A percentile compares a stretch with the other conserved stretches of the same genome.
phyloP scores from a whole-genome alignment of 1,284 basidiomycete species.

The Leccinum subfulvum region DNA sequence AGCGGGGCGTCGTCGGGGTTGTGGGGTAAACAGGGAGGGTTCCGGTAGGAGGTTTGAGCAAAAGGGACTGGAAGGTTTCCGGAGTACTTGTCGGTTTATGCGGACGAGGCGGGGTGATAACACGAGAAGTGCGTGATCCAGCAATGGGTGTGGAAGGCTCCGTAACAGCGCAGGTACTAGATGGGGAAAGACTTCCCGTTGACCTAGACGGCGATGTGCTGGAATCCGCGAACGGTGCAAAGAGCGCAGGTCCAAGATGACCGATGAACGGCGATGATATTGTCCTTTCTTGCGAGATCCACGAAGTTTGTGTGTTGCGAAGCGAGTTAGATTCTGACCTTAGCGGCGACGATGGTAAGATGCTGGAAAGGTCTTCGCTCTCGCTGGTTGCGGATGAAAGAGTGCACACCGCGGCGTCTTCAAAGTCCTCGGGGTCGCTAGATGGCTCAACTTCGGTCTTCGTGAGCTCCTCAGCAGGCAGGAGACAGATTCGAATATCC shows the following conservation, averaged over 20 bases:
- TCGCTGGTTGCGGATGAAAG: constrained; percentile 6
- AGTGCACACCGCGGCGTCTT: constrained; percentile 13
- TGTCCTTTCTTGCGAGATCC: not conserved
- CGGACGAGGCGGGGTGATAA: constrained; percentile 30
- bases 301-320: constrained; percentile 6
- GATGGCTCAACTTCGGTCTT: constrained; percentile 18
- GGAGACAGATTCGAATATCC: constrained; percentile 43
- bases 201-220: constrained; percentile 1
- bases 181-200: constrained; percentile 9
- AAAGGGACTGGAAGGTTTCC: constrained; percentile 33
- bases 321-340: constrained; percentile 6
- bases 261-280: constrained; percentile 26
- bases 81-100: constrained; percentile 32
- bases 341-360: constrained; percentile 12
- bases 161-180: not conserved
- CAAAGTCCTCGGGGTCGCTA: constrained; percentile 27
- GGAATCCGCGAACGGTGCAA: constrained; percentile 13
- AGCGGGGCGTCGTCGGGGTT: constrained; percentile 31
- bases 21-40: constrained; percentile 26
- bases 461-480: constrained; percentile 3
- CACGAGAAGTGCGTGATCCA: constrained; percentile 18
- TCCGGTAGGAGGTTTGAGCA: constrained; percentile 31
- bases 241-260: constrained; percentile 30
- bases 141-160: constrained; percentile 28
- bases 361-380: constrained; percentile 9